Evolutionary conservation across 768 basidiomycete genomes (phyloP), one percentile per base, ranked within the genome.

Genomic region (Suillus alpinus): DNA sequence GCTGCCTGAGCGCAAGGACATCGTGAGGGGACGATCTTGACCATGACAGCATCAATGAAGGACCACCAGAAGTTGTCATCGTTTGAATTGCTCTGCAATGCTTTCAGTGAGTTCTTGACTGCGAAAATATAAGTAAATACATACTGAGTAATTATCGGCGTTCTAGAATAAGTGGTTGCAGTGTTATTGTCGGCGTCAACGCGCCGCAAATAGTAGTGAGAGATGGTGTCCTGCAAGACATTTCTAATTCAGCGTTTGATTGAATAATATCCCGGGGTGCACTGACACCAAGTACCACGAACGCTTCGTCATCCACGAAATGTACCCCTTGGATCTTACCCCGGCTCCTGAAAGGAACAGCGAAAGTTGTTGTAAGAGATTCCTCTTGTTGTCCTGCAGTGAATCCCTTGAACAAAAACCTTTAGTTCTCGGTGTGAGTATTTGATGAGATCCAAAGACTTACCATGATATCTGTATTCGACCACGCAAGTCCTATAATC

Each of bases 401-500:
- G 34, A 69, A 71, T 31, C 68, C 41, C 71, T 72, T 37, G 20
- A 4, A 13, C 16, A 26, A 43, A 44, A 44, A 4, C 7, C 6
- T 18, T 62, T 16, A 68, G 20, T 31, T 39, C 10, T 14, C 6
- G 9, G n/a, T 4, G 10, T 29, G 16, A n/a, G 5, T 10, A 32
- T 57, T 14, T 2, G 34, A n/a, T 0, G 2, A 34, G 1, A 12
- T 4, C 34, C 20, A 41, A 40, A 13, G 20, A 14, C 72, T 29
- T 32, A 73, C 72, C 66, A 59, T 18, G 51, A 73, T 56, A 23
- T 78, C 76, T 12, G 72, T 50, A 31, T 78, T 72, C 4, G 82
- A 77, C 86, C 86, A 87, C 14, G 73, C 74, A 23, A 85, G 59
- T 1, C 78, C 81, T 23, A 75, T 66, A 8, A 82, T 60, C 20